Evolutionary conservation across 805 yeast genomes (phyloP).

Genomic region (Nakazawaea peltata): DNA sequence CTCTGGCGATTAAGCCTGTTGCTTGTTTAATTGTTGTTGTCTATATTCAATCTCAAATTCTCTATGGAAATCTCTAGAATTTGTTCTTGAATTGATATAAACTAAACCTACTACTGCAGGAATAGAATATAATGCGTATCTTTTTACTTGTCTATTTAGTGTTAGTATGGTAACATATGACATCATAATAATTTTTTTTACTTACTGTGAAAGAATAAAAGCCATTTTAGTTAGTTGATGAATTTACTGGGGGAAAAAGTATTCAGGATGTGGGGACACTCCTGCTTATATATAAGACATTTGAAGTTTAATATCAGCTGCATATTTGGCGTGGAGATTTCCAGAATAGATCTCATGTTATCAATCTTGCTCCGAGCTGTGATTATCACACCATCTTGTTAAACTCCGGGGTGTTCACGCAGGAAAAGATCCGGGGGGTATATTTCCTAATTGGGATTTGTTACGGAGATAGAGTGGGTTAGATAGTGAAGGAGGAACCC

Average conservation of each 20-base stretch:
- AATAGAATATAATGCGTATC: conserved; percentile 1
- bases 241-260: background rate
- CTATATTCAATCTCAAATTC: conserved; percentile 8
- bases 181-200: conserved; percentile 1
- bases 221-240: background rate
- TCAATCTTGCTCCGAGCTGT: too few relatives aligned
- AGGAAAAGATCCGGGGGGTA: too few relatives aligned
- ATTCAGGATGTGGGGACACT: too few relatives aligned
- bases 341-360: too few relatives aligned
- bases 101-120: conserved; percentile 1
- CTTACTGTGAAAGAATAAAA: conserved; percentile 4
- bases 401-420: too few relatives aligned
- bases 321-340: too few relatives aligned
- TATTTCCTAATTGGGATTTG: too few relatives aligned
- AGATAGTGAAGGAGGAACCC: too few relatives aligned
- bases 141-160: conserved; percentile 2
- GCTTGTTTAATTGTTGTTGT: background rate
- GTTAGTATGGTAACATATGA: background rate
- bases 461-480: too few relatives aligned
- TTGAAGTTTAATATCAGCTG: background rate
- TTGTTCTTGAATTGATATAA: background rate
- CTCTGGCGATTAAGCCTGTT: too few relatives aligned
- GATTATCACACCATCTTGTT: too few relatives aligned
- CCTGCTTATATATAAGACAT: too few relatives aligned
- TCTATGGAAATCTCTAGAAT: conserved; percentile 8